phyloP scores from a whole-genome alignment of 2,329 filamentous ascomycete genomes.

The Epicoccum nigrum region DNA sequence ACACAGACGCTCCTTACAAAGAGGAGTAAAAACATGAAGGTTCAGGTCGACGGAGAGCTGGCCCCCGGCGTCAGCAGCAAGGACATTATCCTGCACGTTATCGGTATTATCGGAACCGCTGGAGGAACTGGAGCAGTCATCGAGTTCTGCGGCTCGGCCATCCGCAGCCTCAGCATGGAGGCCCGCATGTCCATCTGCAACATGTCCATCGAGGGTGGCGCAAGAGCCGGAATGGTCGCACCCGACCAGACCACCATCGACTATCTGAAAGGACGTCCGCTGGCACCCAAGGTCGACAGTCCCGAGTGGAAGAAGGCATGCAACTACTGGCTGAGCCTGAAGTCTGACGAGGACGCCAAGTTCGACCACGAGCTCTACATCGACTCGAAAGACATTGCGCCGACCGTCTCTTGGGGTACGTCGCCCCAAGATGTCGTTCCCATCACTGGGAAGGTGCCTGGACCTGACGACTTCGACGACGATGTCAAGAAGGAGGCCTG shows the following conservation, averaged over 20 bases:
- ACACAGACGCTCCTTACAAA: slow-evolving; percentile 95
- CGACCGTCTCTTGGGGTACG: slow-evolving; percentile 96
- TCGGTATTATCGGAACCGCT: slow-evolving; percentile 92
- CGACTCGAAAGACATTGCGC: slow-evolving; percentile 88
- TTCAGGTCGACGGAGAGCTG: slow-evolving; percentile 91
- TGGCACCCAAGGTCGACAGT: slow-evolving; percentile 84
- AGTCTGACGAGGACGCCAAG: slow-evolving; percentile 84
- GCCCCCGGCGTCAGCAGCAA: slow-evolving; percentile 93
- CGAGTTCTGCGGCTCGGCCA: slow-evolving; percentile 95
- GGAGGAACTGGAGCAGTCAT: slow-evolving; percentile 94
- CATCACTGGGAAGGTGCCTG: slow-evolving; percentile 88
- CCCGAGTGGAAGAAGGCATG: slow-evolving; percentile 88
- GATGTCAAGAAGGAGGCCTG: slow-evolving; percentile 81
- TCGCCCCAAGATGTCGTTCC: slow-evolving; percentile 96
- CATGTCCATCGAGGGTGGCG: slow-evolving; percentile 97
- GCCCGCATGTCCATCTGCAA: slow-evolving; percentile 99
- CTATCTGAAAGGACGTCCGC: slow-evolving; percentile 88
- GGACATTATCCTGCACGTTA: slow-evolving; percentile 90
- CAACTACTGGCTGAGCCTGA: slow-evolving; percentile 85
- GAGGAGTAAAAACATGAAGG: slow-evolving; percentile 97
- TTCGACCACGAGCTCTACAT: slow-evolving; percentile 91
- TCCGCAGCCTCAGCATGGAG: slow-evolving; percentile 89
- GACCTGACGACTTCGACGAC: slow-evolving; percentile 83
- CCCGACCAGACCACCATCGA: slow-evolving; percentile 94
- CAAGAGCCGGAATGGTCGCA: slow-evolving; percentile 94